These are phyloP conservation scores for Rhizodiscina lignyota DNA, from an alignment of 495 filamentous ascomycete species.

Conservation along the genomic window DNA sequence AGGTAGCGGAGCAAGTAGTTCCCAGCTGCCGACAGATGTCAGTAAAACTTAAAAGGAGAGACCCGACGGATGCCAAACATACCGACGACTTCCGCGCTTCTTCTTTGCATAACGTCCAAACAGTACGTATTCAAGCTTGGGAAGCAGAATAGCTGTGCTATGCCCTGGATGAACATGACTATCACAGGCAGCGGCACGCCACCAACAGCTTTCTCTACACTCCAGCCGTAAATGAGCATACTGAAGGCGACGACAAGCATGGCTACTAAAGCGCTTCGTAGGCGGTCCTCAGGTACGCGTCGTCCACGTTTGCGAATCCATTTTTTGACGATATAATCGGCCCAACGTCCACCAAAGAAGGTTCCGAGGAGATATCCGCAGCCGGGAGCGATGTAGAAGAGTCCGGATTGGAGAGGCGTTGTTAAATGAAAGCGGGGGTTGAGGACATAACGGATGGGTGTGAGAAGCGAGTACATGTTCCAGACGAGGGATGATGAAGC, in stretches of 20 bases:
- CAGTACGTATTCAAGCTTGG: slow-evolving; percentile 61
- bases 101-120: slow-evolving; percentile 53
- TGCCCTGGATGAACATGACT: slow-evolving; percentile 54
- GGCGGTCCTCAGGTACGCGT: slow-evolving; percentile 52
- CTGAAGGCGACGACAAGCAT: slow-evolving; percentile 45
- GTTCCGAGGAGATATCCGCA: slow-evolving; percentile 54
- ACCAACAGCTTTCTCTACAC: slow-evolving; percentile 45
- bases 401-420: slow-evolving; percentile 45
- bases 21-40: slow-evolving; percentile 26
- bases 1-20: slow-evolving; percentile 59
- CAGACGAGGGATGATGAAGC: slow-evolving; percentile 47
- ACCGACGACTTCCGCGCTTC: slow-evolving; percentile 46
- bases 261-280: slow-evolving; percentile 43
- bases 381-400: slow-evolving; percentile 63
- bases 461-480: slow-evolving; percentile 59
- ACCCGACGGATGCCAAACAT: slow-evolving; percentile 1
- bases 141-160: slow-evolving; percentile 58
- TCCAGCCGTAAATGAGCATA: slow-evolving; percentile 59
- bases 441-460: slow-evolving; percentile 57
- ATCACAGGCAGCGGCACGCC: slow-evolving; percentile 52
- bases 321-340: slow-evolving; percentile 45
- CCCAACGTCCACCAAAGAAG: slow-evolving; percentile 54
- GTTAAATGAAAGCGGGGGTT: slow-evolving; percentile 56
- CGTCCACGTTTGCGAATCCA: slow-evolving; percentile 41
- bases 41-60: slow-evolving; percentile 1